Evolutionary conservation across 1,284 basidiomycete species (phyloP).

Genomic region (Sparassis latifolia): DNA sequence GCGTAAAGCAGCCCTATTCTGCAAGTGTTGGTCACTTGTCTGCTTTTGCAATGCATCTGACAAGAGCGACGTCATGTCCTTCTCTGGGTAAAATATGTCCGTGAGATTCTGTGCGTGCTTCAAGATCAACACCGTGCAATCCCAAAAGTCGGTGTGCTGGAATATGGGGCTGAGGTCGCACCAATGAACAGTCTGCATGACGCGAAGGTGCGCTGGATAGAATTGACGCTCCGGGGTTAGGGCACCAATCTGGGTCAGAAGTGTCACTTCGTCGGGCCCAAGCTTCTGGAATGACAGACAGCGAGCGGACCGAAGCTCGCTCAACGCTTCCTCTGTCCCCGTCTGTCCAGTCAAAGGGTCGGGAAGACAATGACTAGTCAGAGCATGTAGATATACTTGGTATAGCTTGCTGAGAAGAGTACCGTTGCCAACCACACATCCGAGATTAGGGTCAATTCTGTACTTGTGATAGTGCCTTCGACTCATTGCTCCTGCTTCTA

Average conservation of each 20-base stretch:
- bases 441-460: conserved; percentile 31
- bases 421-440: conserved; percentile 28
- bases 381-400: conserved; percentile 38
- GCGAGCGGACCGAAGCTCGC: conserved; percentile 29
- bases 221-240: conserved; percentile 31
- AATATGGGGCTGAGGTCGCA: conserved; percentile 13
- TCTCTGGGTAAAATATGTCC: conserved; percentile 11
- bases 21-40: background rate
- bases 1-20: background rate
- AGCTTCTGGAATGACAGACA: conserved; percentile 34
- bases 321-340: conserved; percentile 40
- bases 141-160: conserved; percentile 30
- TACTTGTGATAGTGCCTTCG: conserved; percentile 24
- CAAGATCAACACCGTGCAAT: conserved; percentile 23
- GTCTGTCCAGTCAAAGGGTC: conserved; percentile 40
- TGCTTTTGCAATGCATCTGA: too few relatives aligned
- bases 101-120: conserved; percentile 18
- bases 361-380: conserved; percentile 33
- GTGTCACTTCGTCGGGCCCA: conserved; percentile 17
- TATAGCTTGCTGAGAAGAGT: conserved; percentile 31
- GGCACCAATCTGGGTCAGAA: conserved; percentile 28
- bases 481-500: conserved; percentile 2
- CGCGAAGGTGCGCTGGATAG: conserved; percentile 31
- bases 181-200: conserved; percentile 38
- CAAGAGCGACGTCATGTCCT: too few relatives aligned